A percentile compares a stretch with the other conserved stretches of the same genome.
phyloP scores from a whole-genome alignment of 176 grass and related monocot species.

The Oryza glumipatula region DNA sequence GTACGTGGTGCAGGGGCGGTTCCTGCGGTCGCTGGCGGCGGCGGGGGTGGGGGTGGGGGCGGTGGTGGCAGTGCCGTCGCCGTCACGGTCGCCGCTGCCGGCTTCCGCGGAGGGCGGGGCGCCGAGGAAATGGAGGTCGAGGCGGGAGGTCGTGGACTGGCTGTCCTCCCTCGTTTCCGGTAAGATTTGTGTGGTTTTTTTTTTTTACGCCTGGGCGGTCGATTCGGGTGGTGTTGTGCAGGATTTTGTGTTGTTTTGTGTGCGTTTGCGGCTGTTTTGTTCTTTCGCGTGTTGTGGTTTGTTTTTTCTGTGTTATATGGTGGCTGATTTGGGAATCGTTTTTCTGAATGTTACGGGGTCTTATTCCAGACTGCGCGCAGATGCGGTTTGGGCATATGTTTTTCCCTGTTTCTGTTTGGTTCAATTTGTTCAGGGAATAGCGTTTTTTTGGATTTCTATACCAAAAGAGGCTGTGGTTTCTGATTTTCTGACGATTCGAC shows the following conservation, averaged over 20 bases:
- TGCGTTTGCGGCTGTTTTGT: background rate
- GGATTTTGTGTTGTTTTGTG: background rate
- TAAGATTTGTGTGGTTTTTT: constrained; percentile 34
- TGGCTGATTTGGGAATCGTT: background rate
- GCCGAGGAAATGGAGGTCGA: constrained; percentile 72
- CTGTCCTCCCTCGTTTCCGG: constrained; percentile 80
- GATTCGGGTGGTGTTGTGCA: constrained; percentile 8
- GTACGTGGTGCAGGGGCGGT: constrained; percentile 66
- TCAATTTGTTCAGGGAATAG: no score
- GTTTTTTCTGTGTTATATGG: background rate
- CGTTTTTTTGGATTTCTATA: background rate
- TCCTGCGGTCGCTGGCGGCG: constrained; percentile 51
- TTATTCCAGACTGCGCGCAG: background rate
- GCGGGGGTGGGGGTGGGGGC: background rate
- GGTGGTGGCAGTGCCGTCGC: constrained; percentile 15
- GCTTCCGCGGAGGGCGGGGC: constrained; percentile 18
- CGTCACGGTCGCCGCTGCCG: constrained; percentile 37
- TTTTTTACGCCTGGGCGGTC: background rate
- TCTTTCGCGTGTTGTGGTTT: no score
- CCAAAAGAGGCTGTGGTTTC: background rate
- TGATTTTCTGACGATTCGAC: background rate
- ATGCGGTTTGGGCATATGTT: background rate
- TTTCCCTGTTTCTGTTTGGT: background rate
- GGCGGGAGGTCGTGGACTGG: constrained; percentile 95
- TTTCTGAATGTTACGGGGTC: background rate